phyloP scores from a whole-genome alignment of 345 rosid species.

The Eucalyptus erythrocorys region DNA sequence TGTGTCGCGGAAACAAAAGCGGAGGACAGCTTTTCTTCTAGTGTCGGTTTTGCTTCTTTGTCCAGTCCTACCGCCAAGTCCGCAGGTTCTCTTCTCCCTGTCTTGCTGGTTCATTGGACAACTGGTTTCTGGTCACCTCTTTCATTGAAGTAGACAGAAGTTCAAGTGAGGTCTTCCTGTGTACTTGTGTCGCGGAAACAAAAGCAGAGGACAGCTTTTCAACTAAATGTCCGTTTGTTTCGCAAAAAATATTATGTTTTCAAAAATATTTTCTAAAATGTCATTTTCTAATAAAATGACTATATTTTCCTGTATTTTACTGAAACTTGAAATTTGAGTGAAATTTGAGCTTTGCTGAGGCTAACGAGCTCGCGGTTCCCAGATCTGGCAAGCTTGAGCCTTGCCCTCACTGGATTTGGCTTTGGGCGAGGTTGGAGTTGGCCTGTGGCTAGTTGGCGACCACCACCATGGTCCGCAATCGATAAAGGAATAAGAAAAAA shows the following conservation, averaged over 20 bases:
- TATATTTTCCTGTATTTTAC: too few species aligned
- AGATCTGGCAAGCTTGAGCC: fast-evolving
- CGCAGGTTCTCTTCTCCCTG: background rate
- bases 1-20: background rate
- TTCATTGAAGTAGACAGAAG: background rate
- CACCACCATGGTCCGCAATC: fast-evolving
- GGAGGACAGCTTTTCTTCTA: background rate
- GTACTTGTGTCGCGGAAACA: background rate
- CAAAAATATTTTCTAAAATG: too few species aligned
- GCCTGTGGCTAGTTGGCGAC: too few species aligned
- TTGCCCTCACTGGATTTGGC: fast-evolving
- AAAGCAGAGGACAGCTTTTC: background rate
- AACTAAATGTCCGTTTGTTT: background rate
- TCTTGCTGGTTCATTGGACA: background rate
- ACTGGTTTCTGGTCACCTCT: background rate
- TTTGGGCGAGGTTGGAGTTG: too few species aligned
- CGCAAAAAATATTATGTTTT: too few species aligned
- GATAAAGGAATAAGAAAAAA: too few species aligned
- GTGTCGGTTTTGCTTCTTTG: background rate
- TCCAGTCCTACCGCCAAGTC: background rate
- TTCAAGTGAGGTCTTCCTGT: background rate
- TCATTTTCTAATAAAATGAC: too few species aligned
- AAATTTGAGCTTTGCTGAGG: too few species aligned
- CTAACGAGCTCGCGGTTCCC: fast-evolving
- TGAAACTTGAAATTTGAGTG: fast-evolving